phyloP scores from a whole-genome alignment of 2,329 filamentous ascomycete genomes.

The Cyclaneusma minus region DNA sequence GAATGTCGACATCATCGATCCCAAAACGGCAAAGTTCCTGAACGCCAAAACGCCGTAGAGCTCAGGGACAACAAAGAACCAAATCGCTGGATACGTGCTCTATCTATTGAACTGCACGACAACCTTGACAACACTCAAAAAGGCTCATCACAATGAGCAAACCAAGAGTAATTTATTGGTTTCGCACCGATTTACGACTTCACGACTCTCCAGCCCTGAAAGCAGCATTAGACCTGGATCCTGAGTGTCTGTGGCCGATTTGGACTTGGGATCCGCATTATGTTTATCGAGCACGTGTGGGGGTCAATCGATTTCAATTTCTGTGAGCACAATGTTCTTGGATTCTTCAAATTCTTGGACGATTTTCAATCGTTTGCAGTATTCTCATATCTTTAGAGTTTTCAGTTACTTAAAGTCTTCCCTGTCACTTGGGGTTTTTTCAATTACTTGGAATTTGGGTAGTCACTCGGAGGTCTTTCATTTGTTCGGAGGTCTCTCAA shows the following conservation, averaged over 20 bases:
- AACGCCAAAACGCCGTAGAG: no score
- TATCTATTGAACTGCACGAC: constrained; percentile 55
- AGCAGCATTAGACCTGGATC: constrained; percentile 54
- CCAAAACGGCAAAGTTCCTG: no score
- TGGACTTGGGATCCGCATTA: constrained; percentile 77
- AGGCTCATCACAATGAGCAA: constrained; percentile 44
- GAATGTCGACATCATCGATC: no score
- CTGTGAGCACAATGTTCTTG: no score
- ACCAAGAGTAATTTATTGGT: constrained; percentile 59
- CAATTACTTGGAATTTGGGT: no score
- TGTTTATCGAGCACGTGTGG: constrained; percentile 55
- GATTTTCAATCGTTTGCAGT: neutral
- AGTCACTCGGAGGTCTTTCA: no score
- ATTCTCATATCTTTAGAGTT: neutral
- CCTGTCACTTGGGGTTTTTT: no score
- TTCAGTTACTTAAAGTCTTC: constrained; percentile 2
- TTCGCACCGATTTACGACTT: constrained; percentile 61
- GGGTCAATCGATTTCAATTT: constrained; percentile 62
- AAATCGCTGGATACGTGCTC: no score
- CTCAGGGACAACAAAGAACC: no score
- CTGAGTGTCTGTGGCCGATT: constrained; percentile 54
- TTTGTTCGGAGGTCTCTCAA: no score
- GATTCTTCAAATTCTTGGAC: no score
- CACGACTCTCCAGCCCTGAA: constrained; percentile 63
- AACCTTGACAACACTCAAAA: constrained; percentile 63